Evolutionary conservation across 805 yeast species (phyloP), one percentile per base, ranked within the genome.

Genomic region (Zygosaccharomyces bisporus): DNA sequence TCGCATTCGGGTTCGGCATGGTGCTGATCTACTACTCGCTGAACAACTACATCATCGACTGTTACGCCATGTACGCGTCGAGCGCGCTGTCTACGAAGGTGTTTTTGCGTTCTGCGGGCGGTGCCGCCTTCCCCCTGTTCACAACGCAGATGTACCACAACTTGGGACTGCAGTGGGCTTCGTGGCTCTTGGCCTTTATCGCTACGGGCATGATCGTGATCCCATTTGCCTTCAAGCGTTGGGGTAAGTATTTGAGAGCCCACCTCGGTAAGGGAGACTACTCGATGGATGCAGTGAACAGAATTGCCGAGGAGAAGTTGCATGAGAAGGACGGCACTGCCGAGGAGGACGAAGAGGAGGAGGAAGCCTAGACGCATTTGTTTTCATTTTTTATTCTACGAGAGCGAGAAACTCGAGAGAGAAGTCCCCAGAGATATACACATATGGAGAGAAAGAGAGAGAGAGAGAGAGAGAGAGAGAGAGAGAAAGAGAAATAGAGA

Each of bases 31-130:
- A 86, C 68, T 83, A 86, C 61, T 75, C 89, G 4, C 75, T 83
- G 55, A 74, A 85, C 69, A 85, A 85, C 68, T 87, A 90, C 60
- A 90, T 89, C 66, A 86, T 89, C 61, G 96, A 89, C 66, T 84
- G 95, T 31, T 88, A 89, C 66, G 83, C 87, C 42, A 79, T 83
- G 58, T 83, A 75, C 58, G 90, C 91, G 4, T 88, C 93, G 6
- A 74, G 82, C 47, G 93, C 93, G 0, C 71, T 85, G 54, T 91
- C 91, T 12, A 83, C 91, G 4, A 85, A 85, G 61, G 91, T 84
- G 23, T 84, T 85, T 57, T 69, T 85, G 55, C 76, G 95, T 72
- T 75, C 83, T 55, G 84, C 88, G 16, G 90, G 89, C 57, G 95
- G 93, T 70, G 91, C 89, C 20, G 91, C 89, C 0, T 83, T 85